Evolutionary conservation across 192 early-diverging fungal genomes (phyloP).

Genomic region (Pilaira anomala): DNA sequence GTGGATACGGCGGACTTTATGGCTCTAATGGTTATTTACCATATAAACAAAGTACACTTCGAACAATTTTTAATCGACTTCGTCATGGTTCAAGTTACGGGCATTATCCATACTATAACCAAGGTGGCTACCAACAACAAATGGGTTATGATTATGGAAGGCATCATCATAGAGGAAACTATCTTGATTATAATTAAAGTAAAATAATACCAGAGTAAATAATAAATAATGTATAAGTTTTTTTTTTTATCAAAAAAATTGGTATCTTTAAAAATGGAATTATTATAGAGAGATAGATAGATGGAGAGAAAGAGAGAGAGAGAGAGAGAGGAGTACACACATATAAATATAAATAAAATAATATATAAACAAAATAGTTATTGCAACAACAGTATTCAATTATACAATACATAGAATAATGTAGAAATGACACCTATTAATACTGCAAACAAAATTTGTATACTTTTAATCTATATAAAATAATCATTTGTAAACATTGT

Average conservation of each 20-base stretch:
- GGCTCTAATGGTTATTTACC: background rate
- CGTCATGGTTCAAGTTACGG: background rate
- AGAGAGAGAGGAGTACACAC: background rate
- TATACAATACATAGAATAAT: slow-evolving; percentile 14
- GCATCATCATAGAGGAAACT: background rate
- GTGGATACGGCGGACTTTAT: background rate
- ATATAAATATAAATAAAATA: background rate
- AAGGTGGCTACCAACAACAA: background rate
- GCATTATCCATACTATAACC: background rate
- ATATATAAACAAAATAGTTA: background rate
- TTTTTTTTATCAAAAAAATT: background rate
- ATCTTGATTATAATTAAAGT: slow-evolving; percentile 3
- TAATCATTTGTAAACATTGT: background rate
- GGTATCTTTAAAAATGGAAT: background rate
- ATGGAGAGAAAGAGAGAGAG: background rate
- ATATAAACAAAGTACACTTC: slow-evolving; percentile 11
- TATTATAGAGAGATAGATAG: background rate
- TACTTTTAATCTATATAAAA: background rate
- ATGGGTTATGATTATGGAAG: slow-evolving; percentile 10
- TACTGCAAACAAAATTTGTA: slow-evolving; percentile 6
- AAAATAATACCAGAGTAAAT: background rate
- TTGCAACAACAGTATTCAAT: too few relatives aligned
- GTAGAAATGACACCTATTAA: slow-evolving; percentile 10
- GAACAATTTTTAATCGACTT: slow-evolving; percentile 1
- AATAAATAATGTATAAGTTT: too few relatives aligned